Evolutionary conservation across 208 protist species (phyloP), one percentile per base, ranked within the genome.

Genomic region (Acanthamoeba culbertsoni): DNA sequence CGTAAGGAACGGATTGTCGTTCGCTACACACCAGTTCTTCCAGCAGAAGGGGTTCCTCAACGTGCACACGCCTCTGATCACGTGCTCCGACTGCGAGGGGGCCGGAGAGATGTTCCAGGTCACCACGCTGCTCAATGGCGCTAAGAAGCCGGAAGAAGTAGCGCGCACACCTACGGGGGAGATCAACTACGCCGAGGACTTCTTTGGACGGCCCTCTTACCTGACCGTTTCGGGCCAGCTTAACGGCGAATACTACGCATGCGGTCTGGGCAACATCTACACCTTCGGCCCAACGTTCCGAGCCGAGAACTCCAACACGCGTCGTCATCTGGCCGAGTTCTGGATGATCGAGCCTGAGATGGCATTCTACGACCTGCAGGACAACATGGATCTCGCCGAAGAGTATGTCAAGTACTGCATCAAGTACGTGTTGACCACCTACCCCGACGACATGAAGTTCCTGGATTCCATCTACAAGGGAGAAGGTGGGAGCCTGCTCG

Each of bases 271-370:
- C 7, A 90, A 88, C 55, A 95, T 97, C 5, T 98, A 98, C 94
- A 98, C 97, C n/a, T 97, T 98, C 93, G 97, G 97, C 20, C 97
- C 97, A 33, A 97, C 96, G 14, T 98, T 97, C 77, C 94, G 97
- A 71, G 97, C 97, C 8, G 97, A 98, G 82, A 95, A 97, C 86
- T 96, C 94, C 23, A 91, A 97, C 53, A 98, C 97, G 0, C 16
- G 93, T 12, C 65, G 96, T 31, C 97, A 98, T 92, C 79, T 98
- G 31, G 95, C 97, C 33, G 97, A 98, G 93, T 98, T 98, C 82
- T 97, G 96, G 95, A 98, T 98, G 97, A 86, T 98, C 31, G 97
- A 98, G 92, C 96, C 97, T 5, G 97, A 98, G 93, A 96, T 98
- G 53, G 94, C 96, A 16, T 98, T 98, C 65, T 77, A 88, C 43